phyloP scores from a whole-genome alignment of 2,329 filamentous ascomycete genomes.

The Trichoderma koningii region DNA sequence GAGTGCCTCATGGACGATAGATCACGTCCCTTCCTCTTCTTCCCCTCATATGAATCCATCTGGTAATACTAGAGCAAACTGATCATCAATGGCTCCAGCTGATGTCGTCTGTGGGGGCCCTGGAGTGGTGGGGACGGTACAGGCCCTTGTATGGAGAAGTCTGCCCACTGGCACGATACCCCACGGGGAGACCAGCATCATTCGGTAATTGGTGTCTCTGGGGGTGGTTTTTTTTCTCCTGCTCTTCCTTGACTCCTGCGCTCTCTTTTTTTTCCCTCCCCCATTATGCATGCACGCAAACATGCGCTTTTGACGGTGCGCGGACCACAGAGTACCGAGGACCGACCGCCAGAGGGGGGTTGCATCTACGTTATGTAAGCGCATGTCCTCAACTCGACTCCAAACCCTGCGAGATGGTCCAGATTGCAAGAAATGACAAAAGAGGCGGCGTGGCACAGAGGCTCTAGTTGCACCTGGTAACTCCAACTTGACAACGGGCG shows the following conservation, averaged over 20 bases:
- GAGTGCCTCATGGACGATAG: no score
- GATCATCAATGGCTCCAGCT: no score
- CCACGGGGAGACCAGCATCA: constrained; percentile 17
- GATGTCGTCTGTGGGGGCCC: constrained; percentile 9
- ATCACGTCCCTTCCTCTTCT: no score
- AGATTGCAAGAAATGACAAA: background rate
- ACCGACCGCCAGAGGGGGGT: no score
- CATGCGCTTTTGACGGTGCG: background rate
- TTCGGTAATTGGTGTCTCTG: constrained; percentile 1
- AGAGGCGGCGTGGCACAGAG: background rate
- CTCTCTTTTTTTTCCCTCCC: background rate
- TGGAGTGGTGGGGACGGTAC: constrained; percentile 8
- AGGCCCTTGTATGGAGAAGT: background rate
- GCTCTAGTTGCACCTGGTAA: background rate
- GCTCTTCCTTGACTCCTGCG: background rate
- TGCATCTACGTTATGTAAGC: background rate
- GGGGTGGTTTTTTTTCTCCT: background rate
- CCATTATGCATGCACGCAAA: background rate
- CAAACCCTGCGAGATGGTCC: background rate
- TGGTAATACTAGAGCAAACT: no score
- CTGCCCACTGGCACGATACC: background rate
- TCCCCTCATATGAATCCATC: no score
- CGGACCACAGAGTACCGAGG: no score
- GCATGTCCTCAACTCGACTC: background rate
- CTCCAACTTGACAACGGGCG: constrained; percentile 1